Evolutionary conservation across 257 asterid species (phyloP), one percentile per base, ranked within the genome.

Genomic region (Solanum chmielewskii): DNA sequence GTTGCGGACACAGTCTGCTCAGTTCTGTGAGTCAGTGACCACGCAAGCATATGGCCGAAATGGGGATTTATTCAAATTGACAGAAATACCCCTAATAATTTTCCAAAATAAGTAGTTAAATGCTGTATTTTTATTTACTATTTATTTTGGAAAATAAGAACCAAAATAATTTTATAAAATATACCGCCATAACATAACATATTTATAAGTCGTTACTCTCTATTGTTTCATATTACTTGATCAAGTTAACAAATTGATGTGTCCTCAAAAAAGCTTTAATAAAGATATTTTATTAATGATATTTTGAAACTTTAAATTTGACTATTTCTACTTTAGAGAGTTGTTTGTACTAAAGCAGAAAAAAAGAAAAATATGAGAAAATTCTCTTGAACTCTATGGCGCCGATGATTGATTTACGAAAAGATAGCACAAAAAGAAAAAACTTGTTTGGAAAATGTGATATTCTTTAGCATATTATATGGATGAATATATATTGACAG

Each of bases 281-380:
- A 11, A 6, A 47, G 7, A 1, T 14, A 21, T 9, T 20, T 8
- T 59, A 20, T 59, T 59, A 21, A 59, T 21, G 27, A 59, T 59
- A 5, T 3, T 21, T 60, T 52, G 3, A 16, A 52, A 52, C 20
- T 52, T 52, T 52, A 16, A 52, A 16, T 52, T 5, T 52, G 10
- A 0, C 10, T 16, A 16, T 23, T 2, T 60, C 14, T 60, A 60
- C 13, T 23, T 60, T 60, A 4, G 2, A 9, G 0, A 2, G 0
- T 10, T 62, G 11, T 11, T 62, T 1, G 39, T 37, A 37, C 39
- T 37, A 37, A 60, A 60, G 7, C 15, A 7, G 11, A n/a, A n/a
- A 62, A 62, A 23, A 15, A 18, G 12, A 56, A 59, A 1, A 59
- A 20, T 1, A 3, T 0, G 2, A 59, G 18, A 56, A 56, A 56